Percentiles rank a stretch among this genome's conserved stretches.
Conservation (phyloP, 176 grass and related monocot genomes). For the Secale cereale region DNA sequence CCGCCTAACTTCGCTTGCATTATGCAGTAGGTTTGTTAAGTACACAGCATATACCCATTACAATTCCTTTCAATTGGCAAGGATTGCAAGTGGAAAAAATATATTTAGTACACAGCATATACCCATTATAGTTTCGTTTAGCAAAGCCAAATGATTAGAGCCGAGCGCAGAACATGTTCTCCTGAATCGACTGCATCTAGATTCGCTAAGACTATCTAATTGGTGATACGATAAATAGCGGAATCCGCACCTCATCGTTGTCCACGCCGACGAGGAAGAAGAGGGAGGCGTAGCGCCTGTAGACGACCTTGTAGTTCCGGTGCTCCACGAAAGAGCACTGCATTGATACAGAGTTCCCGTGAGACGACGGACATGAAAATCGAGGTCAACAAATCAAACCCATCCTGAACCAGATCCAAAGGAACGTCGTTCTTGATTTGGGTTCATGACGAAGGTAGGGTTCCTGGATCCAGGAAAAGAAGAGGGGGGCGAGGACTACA, state of each 20-base stretch:
- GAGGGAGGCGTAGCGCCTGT: constrained; percentile 93
- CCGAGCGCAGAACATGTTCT: background rate
- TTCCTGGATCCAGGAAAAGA: background rate
- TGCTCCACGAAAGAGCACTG: constrained; percentile 99
- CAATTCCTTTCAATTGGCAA: background rate
- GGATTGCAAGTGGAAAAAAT: background rate
- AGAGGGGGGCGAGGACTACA: background rate
- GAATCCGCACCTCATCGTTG: constrained; percentile 69
- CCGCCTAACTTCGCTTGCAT: background rate
- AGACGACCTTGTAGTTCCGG: constrained; percentile 95
- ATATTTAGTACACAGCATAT: background rate
- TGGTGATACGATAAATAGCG: too few relatives aligned
- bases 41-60: background rate
- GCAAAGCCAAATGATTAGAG: background rate
- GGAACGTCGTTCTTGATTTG: background rate
- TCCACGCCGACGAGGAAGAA: constrained; percentile 97
- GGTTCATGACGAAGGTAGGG: background rate
- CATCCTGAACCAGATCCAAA: constrained; percentile 18
- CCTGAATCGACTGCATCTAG: background rate
- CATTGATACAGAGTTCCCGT: background rate
- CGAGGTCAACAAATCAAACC: background rate
- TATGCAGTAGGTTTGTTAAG: background rate
- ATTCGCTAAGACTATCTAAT: background rate
- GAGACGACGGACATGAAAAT: background rate
- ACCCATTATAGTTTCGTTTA: background rate